Conservation (phyloP, 352 stramenopile species). For the Globisporangium acanthophoron region DNA sequence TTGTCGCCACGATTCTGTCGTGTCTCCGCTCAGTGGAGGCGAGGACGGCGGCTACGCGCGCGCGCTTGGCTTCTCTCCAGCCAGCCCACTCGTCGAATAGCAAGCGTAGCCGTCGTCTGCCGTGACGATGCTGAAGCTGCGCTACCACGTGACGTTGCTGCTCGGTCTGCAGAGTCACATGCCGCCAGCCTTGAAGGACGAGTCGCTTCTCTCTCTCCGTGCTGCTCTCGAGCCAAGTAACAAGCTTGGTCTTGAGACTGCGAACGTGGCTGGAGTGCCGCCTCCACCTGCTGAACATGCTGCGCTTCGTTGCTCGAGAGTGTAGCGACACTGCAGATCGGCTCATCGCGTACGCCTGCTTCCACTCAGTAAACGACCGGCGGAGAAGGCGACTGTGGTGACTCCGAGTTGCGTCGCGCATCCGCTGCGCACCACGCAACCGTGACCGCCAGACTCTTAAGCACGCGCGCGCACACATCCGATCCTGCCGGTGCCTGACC, state of each 20-base stretch:
- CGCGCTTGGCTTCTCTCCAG: constrained; percentile 1
- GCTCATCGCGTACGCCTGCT: background rate
- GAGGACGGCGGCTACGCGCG: background rate
- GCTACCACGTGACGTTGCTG: background rate
- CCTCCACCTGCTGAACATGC: background rate
- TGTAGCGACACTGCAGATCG: background rate
- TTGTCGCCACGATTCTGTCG: background rate
- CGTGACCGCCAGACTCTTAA: constrained; percentile 23
- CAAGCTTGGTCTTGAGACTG: background rate
- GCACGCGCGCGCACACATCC: constrained; percentile 13
- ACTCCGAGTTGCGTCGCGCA: background rate
- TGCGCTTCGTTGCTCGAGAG: background rate
- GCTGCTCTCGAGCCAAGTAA: background rate
- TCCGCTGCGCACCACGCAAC: background rate
- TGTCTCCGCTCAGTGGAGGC: background rate
- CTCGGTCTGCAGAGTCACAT: background rate
- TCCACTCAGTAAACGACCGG: constrained; percentile 7
- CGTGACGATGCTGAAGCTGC: background rate
- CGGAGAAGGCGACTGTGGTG: background rate
- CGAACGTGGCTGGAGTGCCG: background rate
- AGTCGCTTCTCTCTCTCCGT: background rate
- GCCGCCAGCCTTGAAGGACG: background rate
- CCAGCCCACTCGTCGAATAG: constrained; percentile 1
- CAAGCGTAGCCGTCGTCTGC: background rate
- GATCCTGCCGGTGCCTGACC: constrained; percentile 26